These are phyloP conservation scores for Cyclotella cryptica DNA, from an alignment of 108 stramenopile genomes.

Conservation along the genomic window DNA sequence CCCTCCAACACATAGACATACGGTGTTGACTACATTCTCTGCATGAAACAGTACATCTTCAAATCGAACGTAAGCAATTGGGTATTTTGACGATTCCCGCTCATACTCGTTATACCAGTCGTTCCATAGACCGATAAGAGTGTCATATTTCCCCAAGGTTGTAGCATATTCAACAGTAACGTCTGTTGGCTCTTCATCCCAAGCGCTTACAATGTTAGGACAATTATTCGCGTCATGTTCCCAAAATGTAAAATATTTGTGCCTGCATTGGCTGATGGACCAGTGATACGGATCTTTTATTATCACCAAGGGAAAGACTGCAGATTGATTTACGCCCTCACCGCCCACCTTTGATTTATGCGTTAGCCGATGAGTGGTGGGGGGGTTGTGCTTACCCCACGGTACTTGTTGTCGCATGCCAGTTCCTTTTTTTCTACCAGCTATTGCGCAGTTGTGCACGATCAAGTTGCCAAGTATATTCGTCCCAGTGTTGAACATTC, in stretches of 20 bases:
- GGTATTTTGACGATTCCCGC: constrained; percentile 35
- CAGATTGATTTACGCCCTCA: constrained; percentile 55
- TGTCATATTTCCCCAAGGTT: constrained; percentile 39
- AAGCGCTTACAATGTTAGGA: constrained; percentile 16
- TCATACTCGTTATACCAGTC: constrained; percentile 72
- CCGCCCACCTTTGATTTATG: constrained; percentile 45
- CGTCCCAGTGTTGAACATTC: constrained; percentile 81
- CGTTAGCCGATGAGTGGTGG: constrained; percentile 51
- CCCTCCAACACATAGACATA: constrained; percentile 83
- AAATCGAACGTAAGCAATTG: constrained; percentile 64
- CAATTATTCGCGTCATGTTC: constrained; percentile 23
- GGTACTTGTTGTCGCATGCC: constrained; percentile 79
- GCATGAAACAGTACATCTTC: constrained; percentile 76
- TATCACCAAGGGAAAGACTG: constrained; percentile 69
- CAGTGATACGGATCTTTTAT: constrained; percentile 74
- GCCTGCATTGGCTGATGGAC: constrained; percentile 73
- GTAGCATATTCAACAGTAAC: constrained; percentile 62
- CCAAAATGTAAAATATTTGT: constrained; percentile 68
- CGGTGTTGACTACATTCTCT: constrained; percentile 47
- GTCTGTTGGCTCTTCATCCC: constrained; percentile 15
- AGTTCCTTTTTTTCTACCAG: constrained; percentile 41
- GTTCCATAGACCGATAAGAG: constrained; percentile 69
- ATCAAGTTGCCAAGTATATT: constrained; percentile 71
- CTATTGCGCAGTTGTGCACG: constrained; percentile 70
- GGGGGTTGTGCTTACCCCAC: constrained; percentile 80